Base-by-base conservation (phyloP, 2,329 filamentous ascomycete species). In the Graphium sp. region DNA sequence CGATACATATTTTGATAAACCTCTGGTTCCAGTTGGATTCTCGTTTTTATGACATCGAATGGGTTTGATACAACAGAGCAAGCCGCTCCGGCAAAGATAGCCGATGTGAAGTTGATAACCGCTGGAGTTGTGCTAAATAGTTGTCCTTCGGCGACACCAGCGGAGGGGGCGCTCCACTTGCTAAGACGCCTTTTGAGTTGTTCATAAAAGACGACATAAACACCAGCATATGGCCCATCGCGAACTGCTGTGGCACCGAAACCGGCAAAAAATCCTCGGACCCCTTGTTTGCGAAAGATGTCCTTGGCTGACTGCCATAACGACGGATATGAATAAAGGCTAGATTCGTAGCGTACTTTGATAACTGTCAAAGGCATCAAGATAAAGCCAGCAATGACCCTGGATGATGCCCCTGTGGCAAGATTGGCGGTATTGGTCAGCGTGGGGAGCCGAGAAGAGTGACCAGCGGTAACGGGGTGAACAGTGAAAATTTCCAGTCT, bases 351-450 rank as follows among this genome's bases (percentile, higher is more conserved):
- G 24, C 89, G 80, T 24, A 95, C 89, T 48, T 98, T 98, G 44
- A 98, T 76, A 24, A 98, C 77, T 2, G 89, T 98, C 35, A 95
- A 70, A 2, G 89, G 89, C 81, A 94, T 95, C 54, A 95, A 72
- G 25, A 91, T 56, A 44, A 94, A 80, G 21, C 89, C 89, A 0
- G 87, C 87, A 29, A 79, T 74, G 2, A 83, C 84, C 30, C 89
- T 68, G 15, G 89, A 85, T 12, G 74, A 61, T 6, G 85, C 84
- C 7, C 89, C 89, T 0, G 87, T 84, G 9, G 79, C 56, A 13
- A 98, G 62, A 44, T 98, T 98, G 28, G 77, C 80, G 4, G 75
- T 69, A 45, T 89, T 83, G 36, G 77, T 81, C 25, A 95, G 65
- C 39, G 79, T 79, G 1, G 85, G 83, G 8, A 94, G 62, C 2